phyloP scores from a whole-genome alignment of 1,284 basidiomycete genomes.

The Quambalaria eucalypti region DNA sequence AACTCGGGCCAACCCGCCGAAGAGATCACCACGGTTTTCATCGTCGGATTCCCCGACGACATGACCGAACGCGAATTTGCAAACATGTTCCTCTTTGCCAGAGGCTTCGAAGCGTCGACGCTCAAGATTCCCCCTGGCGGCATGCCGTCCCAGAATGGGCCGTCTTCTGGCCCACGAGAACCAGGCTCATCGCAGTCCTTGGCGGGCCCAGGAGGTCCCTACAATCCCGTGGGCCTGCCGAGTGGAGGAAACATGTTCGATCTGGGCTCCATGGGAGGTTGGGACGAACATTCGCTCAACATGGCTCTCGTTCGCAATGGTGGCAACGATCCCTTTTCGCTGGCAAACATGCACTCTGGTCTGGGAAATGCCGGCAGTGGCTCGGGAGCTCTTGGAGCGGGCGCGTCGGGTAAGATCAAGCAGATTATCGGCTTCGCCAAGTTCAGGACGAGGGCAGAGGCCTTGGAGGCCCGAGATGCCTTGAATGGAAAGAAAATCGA shows the following conservation, averaged over 20 bases:
- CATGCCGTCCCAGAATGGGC: background rate
- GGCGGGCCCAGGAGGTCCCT: slow-evolving; percentile 17
- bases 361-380: background rate
- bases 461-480: slow-evolving; percentile 75
- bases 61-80: slow-evolving; percentile 99
- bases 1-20: slow-evolving; percentile 49
- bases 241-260: slow-evolving; percentile 16
- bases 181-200: background rate
- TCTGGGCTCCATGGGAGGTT: slow-evolving; percentile 7
- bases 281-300: slow-evolving; percentile 16
- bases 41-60: slow-evolving; percentile 96
- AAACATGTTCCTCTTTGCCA: slow-evolving; percentile 96
- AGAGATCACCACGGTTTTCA: slow-evolving; percentile 95
- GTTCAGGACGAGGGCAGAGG: slow-evolving; percentile 78
- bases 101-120: slow-evolving; percentile 92
- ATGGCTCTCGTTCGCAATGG: slow-evolving; percentile 25
- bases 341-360: slow-evolving; percentile 15
- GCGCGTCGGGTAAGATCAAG: slow-evolving; percentile 49
- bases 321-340: slow-evolving; percentile 17
- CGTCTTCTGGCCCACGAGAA: background rate
- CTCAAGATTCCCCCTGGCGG: slow-evolving; percentile 91
- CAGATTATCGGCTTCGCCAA: slow-evolving; percentile 98
- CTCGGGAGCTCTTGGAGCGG: slow-evolving; percentile 3
- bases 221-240: slow-evolving; percentile 33
- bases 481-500: slow-evolving; percentile 86